Evolutionary conservation across 2,329 filamentous ascomycete genomes (phyloP).

Genomic region (Aspergillus phoenicis): DNA sequence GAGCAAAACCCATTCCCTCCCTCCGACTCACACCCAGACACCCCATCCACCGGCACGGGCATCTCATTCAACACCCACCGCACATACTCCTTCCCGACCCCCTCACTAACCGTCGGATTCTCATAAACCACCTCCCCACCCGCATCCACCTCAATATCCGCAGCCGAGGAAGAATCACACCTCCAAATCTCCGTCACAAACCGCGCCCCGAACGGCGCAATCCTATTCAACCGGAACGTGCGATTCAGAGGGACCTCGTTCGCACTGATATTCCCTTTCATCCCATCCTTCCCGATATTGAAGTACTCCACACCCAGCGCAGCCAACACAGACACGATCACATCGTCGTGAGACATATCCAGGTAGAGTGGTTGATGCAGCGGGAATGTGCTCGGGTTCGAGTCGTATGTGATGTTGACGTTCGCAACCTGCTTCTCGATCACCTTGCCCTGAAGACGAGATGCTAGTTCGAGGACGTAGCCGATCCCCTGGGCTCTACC

Average conservation of each 20-base stretch:
- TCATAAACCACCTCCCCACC: conserved; percentile 30
- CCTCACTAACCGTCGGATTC: conserved; percentile 28
- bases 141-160: conserved; percentile 40
- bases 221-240: conserved; percentile 52
- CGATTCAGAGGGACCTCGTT: conserved; percentile 47
- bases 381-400: conserved; percentile 51
- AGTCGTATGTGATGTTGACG: conserved; percentile 54
- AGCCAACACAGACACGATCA: conserved; percentile 53
- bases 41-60: conserved; percentile 31
- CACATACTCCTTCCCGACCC: conserved; percentile 24
- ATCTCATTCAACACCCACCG: conserved; percentile 36
- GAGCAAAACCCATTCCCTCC: conserved; percentile 34
- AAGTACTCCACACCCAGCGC: conserved; percentile 60
- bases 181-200: conserved; percentile 60
- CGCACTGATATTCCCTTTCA: conserved; percentile 24
- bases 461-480: conserved; percentile 56
- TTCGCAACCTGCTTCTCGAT: conserved; percentile 53
- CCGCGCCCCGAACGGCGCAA: conserved; percentile 59
- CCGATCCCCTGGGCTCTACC: conserved; percentile 58
- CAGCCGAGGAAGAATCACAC: conserved; percentile 38
- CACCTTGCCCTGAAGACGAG: conserved; percentile 51
- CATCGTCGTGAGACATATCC: conserved; percentile 58
- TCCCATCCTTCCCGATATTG: conserved; percentile 31
- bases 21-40: conserved; percentile 26
- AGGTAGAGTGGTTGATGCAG: conserved; percentile 54